Percentiles rank a stretch among this genome's conserved stretches.
Conservation (phyloP, 176 grass and related monocot genomes). For the Carex parvula region DNA sequence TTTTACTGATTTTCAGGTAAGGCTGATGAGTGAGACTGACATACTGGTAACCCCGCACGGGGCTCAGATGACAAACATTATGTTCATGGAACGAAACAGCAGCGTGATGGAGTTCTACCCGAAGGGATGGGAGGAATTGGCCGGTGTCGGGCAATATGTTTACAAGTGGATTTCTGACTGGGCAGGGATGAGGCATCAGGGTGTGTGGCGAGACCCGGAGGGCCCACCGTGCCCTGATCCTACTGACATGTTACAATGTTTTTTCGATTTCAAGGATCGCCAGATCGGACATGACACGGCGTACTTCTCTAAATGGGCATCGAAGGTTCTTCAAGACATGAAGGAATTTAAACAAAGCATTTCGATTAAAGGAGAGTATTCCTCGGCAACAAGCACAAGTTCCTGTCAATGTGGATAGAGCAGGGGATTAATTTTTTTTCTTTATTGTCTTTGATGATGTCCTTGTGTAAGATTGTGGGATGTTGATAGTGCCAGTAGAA, state of each 20-base stretch:
- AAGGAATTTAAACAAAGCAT: slow-evolving; percentile 28
- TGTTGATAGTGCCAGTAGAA: background rate
- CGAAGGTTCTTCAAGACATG: slow-evolving; percentile 34
- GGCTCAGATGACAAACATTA: slow-evolving; percentile 61
- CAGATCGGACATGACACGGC: slow-evolving; percentile 43
- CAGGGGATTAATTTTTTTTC: background rate
- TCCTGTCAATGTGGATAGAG: slow-evolving; percentile 10
- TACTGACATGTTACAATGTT: slow-evolving; percentile 20
- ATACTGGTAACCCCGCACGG: slow-evolving; percentile 59
- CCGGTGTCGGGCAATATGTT: slow-evolving; percentile 48
- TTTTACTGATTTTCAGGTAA: slow-evolving; percentile 35
- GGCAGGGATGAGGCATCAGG: slow-evolving; percentile 59
- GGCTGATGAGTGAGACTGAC: slow-evolving; percentile 52
- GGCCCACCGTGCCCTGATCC: slow-evolving; percentile 32
- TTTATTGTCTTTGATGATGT: background rate
- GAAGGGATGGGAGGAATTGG: slow-evolving; percentile 54
- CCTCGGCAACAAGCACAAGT: background rate
- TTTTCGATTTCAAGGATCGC: slow-evolving; percentile 36
- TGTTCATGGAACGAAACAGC: slow-evolving; percentile 69
- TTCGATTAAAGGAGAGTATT: background rate
- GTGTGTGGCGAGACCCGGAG: slow-evolving; percentile 50
- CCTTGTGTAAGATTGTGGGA: background rate
- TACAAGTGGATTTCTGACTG: slow-evolving; percentile 48
- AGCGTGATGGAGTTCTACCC: slow-evolving; percentile 84
- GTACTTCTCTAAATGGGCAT: slow-evolving; percentile 46